phyloP scores from a whole-genome alignment of 345 rosid genomes.

The Boechera divaricarpa region DNA sequence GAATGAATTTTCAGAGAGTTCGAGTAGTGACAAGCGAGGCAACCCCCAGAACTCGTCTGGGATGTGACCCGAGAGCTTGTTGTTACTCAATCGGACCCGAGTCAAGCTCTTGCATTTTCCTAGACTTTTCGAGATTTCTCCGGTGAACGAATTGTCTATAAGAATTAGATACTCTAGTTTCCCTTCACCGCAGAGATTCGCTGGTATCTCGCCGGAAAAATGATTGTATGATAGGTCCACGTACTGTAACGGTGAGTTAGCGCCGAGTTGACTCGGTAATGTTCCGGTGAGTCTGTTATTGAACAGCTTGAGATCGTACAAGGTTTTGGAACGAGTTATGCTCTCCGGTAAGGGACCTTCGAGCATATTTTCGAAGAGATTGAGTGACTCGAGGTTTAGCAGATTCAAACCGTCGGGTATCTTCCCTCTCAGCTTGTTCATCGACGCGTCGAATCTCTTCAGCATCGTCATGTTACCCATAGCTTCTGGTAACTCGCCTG shows the following conservation, averaged over 20 bases:
- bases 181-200: conserved; percentile 62
- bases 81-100: conserved; percentile 68
- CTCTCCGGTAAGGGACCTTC: conserved; percentile 72
- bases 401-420: conserved; percentile 68
- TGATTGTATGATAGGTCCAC: conserved; percentile 71
- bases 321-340: conserved; percentile 59
- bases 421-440: conserved; percentile 62
- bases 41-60: conserved; percentile 78
- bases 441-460: conserved; percentile 66
- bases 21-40: conserved; percentile 66
- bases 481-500: conserved; percentile 63
- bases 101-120: conserved; percentile 66
- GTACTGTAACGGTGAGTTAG: conserved; percentile 54
- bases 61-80: conserved; percentile 60
- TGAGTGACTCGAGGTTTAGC: conserved; percentile 66
- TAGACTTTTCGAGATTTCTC: conserved; percentile 62
- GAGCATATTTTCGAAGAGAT: conserved; percentile 66
- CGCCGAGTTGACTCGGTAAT: conserved; percentile 72
- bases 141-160: conserved; percentile 71
- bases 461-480: conserved; percentile 60
- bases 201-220: conserved; percentile 70
- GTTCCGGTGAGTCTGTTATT: conserved; percentile 69
- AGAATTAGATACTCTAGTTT: conserved; percentile 59
- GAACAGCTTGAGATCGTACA: conserved; percentile 72
- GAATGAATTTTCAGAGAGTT: conserved; percentile 64